Base-by-base conservation (phyloP, 106 monocot species). In the Dendrobium catenatum region DNA sequence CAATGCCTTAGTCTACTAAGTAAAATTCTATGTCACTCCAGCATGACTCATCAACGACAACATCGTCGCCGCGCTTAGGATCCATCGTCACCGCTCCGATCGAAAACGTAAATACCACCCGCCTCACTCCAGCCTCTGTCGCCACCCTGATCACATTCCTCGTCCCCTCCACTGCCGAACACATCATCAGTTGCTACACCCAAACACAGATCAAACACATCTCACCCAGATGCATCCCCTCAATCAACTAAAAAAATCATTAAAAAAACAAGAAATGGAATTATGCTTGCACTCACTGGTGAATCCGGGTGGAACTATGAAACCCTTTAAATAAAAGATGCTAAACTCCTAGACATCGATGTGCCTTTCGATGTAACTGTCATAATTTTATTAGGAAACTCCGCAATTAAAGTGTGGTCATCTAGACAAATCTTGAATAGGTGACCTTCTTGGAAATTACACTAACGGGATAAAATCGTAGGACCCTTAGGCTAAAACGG, bases 11-110 rank as follows among this genome's bases (percentile, higher is more conserved):
- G 92, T 92, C 11, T 84, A 61, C 83, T 88, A 87, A 87, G 87
- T 92, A 95, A 83, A 88, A 90, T 15, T 95, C 92, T 16, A 95
- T 82, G 67, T 91, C 89, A 82, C 95, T 95, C 95, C 95, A 95
- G 86, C 92, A 92, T 0, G 92, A 86, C 79, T 95, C 95, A 73
- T 93, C 90, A 33, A 95, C 92, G n/a, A 89, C 87, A 9, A 83
- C 88, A 20, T 90, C 88, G 0, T 89, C 86, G 4, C 78, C 55
- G 40, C 92, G 86, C 78, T 88, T 89, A 0, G 92, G 95, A 79
- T 90, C 85, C 95, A 95, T 92, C 48, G 90, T 81, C 41, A 95
- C 88, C 1, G 92, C 90, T 0, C 95, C 95, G 82, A 95, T 82
- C 24, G 95, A 95, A 2, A 92, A 95, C 0, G 92, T 95, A 83